Evolutionary conservation across 176 grass and related monocot genomes (phyloP), one percentile per base, ranked within the genome.

Genomic region (Musa schizocarpa): DNA sequence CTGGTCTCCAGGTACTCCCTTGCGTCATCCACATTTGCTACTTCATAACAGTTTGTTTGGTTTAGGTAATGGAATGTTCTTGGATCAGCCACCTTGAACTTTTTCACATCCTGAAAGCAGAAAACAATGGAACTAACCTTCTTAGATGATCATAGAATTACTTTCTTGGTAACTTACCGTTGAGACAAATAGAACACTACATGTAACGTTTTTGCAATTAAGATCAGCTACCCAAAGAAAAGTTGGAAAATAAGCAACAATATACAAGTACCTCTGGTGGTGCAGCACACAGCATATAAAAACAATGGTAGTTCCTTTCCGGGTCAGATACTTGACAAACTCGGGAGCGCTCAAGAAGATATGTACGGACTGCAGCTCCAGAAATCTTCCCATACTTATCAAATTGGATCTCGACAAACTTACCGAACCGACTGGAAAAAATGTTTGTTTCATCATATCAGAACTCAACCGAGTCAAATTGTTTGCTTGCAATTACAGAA

Each of bases 251-350:
- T 17, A 13, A 25, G 10, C 17, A 25, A 12, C 5, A 1, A 54
- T 54, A 61, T 50, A 84, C 81, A 90, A 62, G 64, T 90, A 97
- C 93, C 90, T 97, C 93, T 13, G 90, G 93, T 13, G 90, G 93
- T 48, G 93, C 93, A 75, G 74, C 50, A 58, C 93, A 97, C 54
- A 97, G 84, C 93, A 97, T 97, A 68, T 97, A 97, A 53, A 97
- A 97, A 78, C 90, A 97, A 77, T 97, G 93, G 77, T 97, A 97
- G 53, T 97, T 97, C 86, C 93, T 88, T 75, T 97, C 93, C 58
- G 93, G 93, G 74, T 93, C 88, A 75, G 85, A 88, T 57, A 92
- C 87, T 83, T 97, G 93, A 20, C 93, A 97, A 9, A 97, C 93
- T 78, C 93, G 77, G 10, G 90, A 97, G 29, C 93, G 77, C 55